Conservation (phyloP, 2,329 filamentous ascomycete species). For the Pestalotiopsis sp. region DNA sequence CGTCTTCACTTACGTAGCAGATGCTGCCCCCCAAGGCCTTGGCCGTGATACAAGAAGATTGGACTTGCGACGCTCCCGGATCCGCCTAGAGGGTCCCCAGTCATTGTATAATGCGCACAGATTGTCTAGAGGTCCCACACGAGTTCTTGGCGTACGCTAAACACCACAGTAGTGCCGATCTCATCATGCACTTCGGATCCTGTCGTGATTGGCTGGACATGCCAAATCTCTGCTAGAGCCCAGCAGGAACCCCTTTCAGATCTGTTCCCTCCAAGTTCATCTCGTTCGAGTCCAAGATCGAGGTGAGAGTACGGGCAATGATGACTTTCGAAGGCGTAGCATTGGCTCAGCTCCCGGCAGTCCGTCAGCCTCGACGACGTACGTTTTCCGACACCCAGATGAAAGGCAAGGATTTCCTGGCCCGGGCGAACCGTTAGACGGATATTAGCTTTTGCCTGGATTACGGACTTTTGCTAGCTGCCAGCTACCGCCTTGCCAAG, state of each 20-base stretch:
- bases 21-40: no score
- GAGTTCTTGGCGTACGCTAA: background rate
- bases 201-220: background rate
- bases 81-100: background rate
- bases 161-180: background rate
- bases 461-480: background rate
- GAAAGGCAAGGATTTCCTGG: background rate
- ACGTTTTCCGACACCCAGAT: background rate
- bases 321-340: background rate
- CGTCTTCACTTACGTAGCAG: no score
- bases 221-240: background rate
- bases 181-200: background rate
- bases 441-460: background rate
- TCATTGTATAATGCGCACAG: background rate
- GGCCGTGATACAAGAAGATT: background rate
- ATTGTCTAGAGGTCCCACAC: background rate
- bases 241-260: background rate
- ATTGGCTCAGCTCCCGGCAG: background rate
- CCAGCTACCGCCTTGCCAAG: background rate
- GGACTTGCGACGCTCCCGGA: background rate
- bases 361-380: background rate
- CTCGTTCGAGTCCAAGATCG: background rate
- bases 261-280: background rate
- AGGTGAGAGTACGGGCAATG: background rate
- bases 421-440: background rate